phyloP scores from a whole-genome alignment of 352 stramenopile species.

The Heterotrichella gracilis region DNA sequence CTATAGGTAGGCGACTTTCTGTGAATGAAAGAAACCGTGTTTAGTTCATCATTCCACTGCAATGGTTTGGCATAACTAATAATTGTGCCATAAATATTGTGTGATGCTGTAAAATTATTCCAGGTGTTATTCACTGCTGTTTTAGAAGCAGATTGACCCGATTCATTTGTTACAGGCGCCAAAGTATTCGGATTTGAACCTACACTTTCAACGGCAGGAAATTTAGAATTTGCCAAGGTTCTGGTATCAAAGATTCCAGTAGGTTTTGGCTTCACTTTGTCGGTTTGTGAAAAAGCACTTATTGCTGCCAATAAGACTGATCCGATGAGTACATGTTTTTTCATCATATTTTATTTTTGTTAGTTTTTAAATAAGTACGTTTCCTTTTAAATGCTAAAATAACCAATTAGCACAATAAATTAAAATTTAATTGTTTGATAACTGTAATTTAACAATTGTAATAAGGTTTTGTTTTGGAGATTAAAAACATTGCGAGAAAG shows the following conservation, averaged over 20 bases:
- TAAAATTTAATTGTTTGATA: no score
- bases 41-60: neutral
- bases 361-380: constrained; percentile 10
- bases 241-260: neutral
- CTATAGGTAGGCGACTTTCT: neutral
- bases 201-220: neutral
- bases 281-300: neutral
- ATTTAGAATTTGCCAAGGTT: neutral
- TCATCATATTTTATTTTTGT: neutral
- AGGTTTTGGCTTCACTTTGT: neutral
- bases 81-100: neutral
- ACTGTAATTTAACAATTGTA: no score
- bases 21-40: neutral
- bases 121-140: no score
- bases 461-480: no score
- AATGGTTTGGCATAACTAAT: neutral
- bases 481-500: no score
- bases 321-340: neutral
- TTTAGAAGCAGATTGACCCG: no score
- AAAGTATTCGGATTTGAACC: neutral
- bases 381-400: no score
- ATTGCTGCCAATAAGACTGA: neutral
- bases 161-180: neutral
- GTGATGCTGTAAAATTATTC: neutral
- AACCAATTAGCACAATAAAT: no score